Evolutionary conservation across 345 rosid genomes (phyloP).

Genomic region (Lepidium sativum): DNA sequence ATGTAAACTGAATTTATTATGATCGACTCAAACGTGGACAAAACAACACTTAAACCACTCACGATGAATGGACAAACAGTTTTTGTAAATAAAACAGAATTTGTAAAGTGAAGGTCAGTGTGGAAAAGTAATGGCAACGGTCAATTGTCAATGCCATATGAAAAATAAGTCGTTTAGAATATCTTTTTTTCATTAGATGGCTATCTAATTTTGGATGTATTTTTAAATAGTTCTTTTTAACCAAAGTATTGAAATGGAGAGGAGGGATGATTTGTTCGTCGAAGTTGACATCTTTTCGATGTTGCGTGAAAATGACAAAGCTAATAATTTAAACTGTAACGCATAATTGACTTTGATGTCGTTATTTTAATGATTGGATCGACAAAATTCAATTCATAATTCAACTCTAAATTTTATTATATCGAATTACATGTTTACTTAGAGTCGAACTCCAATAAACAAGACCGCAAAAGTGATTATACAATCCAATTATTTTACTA

Average conservation of each 20-base stretch:
- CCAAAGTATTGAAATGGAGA: background rate
- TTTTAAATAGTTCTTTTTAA: background rate
- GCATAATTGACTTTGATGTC: too few relatives aligned
- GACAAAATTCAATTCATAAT: too few relatives aligned
- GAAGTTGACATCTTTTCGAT: slow-evolving; percentile 7
- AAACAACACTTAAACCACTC: slow-evolving; percentile 11
- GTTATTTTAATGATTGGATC: too few relatives aligned
- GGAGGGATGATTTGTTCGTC: slow-evolving; percentile 2
- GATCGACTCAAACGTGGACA: slow-evolving; percentile 7
- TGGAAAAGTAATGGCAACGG: background rate
- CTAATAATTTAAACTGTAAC: too few relatives aligned
- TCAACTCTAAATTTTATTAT: too few relatives aligned
- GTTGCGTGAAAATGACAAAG: slow-evolving; percentile 15
- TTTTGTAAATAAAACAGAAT: background rate
- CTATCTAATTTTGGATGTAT: background rate
- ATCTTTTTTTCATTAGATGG: background rate
- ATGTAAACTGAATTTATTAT: background rate
- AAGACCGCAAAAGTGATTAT: too few relatives aligned
- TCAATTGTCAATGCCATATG: background rate
- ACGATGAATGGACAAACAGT: background rate
- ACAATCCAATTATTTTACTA: too few relatives aligned
- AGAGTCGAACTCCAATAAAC: too few relatives aligned
- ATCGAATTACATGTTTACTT: too few relatives aligned
- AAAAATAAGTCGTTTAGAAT: background rate
- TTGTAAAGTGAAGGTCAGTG: too few relatives aligned